Percentiles rank a stretch among this genome's conserved stretches.
Conservation (phyloP, 495 filamentous ascomycete species). For the Penicillium turbatum region DNA sequence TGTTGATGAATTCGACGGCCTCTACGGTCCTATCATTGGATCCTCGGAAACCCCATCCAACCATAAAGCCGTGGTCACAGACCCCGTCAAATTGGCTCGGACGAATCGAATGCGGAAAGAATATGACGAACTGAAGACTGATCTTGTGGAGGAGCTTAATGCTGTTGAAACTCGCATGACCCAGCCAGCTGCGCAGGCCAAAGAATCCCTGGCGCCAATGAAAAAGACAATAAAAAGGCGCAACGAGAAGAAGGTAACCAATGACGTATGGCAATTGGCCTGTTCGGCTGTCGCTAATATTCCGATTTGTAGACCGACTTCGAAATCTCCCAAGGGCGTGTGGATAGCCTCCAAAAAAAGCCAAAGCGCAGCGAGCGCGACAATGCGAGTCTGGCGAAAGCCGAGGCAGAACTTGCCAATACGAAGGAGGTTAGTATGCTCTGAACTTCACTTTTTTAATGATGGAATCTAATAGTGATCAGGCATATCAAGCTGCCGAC, state of each 20-base stretch:
- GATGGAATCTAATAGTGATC: slow-evolving; percentile 1
- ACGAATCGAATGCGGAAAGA: slow-evolving; percentile 63
- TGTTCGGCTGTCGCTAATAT: not conserved
- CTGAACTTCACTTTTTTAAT: not conserved
- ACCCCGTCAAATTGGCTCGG: slow-evolving; percentile 57
- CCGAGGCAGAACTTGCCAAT: slow-evolving; percentile 68
- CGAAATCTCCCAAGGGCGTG: slow-evolving; percentile 72
- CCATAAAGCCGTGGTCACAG: slow-evolving; percentile 56
- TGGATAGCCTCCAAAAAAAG: slow-evolving; percentile 69
- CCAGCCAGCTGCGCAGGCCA: slow-evolving; percentile 66
- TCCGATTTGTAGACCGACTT: slow-evolving; percentile 57
- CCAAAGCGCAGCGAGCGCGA: slow-evolving; percentile 69
- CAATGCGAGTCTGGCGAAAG: slow-evolving; percentile 67
- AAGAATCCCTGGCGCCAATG: slow-evolving; percentile 66
- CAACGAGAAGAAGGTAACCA: slow-evolving; percentile 72
- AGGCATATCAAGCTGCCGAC: slow-evolving; percentile 83
- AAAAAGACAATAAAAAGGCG: slow-evolving; percentile 91
- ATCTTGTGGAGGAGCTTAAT: slow-evolving; percentile 69
- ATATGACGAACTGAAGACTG: slow-evolving; percentile 70
- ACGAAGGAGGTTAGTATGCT: slow-evolving; percentile 56
- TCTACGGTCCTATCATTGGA: slow-evolving; percentile 81
- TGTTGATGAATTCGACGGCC: slow-evolving; percentile 64
- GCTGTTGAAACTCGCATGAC: slow-evolving; percentile 71
- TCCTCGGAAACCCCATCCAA: slow-evolving; percentile 49
- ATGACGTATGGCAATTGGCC: not conserved